Base-by-base conservation (phyloP, 2,329 filamentous ascomycete genomes). In the Phialophora macrospora region DNA sequence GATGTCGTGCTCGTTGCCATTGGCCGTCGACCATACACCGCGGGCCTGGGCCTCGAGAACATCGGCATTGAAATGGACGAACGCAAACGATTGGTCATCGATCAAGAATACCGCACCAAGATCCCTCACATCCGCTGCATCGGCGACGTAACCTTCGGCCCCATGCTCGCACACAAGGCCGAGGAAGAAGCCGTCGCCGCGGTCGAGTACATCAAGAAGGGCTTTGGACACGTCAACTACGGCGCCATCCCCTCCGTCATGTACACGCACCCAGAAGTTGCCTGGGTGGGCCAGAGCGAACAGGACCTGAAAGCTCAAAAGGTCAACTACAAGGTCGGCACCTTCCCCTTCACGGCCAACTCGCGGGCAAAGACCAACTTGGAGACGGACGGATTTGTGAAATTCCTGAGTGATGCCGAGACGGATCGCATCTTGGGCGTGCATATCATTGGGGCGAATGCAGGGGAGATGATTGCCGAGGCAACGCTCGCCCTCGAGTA, bases 381-480 rank as follows among this genome's bases (percentile, higher is more conserved):
- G 73, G 95, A 99, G 77, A 91, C 91, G 41, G 95, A 99, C 65
- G 95, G 95, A 73, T 83, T 97, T 80, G 95, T 99, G 74, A 99
- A 99, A 87, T 96, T 99, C 83, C 85, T 99, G 68, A 90, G 93
- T 44, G 95, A 99, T 78, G 92, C 93, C 59, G 91, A 98, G 86
- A 99, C 95, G 41, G 95, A 99, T 81, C 88, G 95, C 73, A 90
- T 99, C 73, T 85, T 99, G 69, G 95, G 95, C 72, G 90, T 97
- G 71, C 95, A 99, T 85, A 98, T 99, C 80, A 90, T 99, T 74
- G 95, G 95, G 66, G 86, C 95, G 74, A 95, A 95, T 78, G 95
- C 95, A 51, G 95, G 95, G 75, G 95, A 99, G 85, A 98, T 99
- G 95, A 97, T 99, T 82, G 95, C 95, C 1, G 95, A 99, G 83